Percentiles rank a stretch among this genome's conserved stretches.
phyloP scores from a whole-genome alignment of 2,329 filamentous ascomycete species.

The Epichloe festucae region DNA sequence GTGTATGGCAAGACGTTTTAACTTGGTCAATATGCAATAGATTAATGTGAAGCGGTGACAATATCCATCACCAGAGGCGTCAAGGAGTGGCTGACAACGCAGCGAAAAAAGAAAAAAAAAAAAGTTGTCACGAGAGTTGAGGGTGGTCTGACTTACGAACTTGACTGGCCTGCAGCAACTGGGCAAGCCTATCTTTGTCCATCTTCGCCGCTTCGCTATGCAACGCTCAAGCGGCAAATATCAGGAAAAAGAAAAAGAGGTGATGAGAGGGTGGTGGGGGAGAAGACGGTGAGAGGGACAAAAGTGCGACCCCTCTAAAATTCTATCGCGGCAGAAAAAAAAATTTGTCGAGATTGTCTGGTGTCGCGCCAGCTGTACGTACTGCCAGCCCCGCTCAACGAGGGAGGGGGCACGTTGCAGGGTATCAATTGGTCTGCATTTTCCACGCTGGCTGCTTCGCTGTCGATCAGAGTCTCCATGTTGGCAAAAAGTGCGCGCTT shows the following conservation, averaged over 20 bases:
- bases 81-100: neutral
- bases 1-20: too few species aligned
- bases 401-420: conserved; percentile 1
- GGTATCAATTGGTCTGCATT: neutral
- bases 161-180: conserved; percentile 77
- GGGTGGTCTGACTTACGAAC: conserved; percentile 50
- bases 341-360: conserved; percentile 7
- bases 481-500: neutral
- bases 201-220: conserved; percentile 14
- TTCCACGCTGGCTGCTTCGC: too few species aligned
- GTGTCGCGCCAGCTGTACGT: conserved; percentile 1
- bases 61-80: too few species aligned
- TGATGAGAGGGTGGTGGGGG: neutral
- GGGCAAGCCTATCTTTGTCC: conserved; percentile 60
- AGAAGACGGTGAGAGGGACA: conserved; percentile 6
- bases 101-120: neutral
- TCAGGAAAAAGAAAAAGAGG: conserved; percentile 4
- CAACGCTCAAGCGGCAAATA: conserved; percentile 6
- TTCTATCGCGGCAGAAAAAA: conserved; percentile 8
- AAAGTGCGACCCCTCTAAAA: conserved; percentile 5
- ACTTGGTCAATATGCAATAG: too few species aligned
- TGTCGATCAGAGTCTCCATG: too few species aligned
- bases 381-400: conserved; percentile 5
- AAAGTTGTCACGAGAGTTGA: neutral
- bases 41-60: too few species aligned